These are phyloP conservation scores for Pseudogymnoascus sp. DNA, from an alignment of 2,329 filamentous ascomycete species.

Conservation along the genomic window DNA sequence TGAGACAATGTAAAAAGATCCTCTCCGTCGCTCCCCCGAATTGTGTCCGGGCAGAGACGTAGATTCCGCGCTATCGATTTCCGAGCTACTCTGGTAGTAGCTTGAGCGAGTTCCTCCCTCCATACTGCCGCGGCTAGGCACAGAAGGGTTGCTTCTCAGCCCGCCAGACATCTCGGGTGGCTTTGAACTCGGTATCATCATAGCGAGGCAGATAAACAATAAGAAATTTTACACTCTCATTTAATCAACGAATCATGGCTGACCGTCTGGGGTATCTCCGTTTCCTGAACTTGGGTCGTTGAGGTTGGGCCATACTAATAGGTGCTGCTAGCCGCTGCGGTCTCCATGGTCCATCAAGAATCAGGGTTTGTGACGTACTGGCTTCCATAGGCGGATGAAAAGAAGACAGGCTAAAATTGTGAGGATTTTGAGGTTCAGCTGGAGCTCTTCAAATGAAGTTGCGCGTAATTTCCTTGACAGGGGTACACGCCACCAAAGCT, in stretches of 20 bases:
- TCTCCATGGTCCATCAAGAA: neutral
- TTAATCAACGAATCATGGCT: neutral
- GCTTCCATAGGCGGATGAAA: neutral
- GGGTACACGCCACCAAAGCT: neutral
- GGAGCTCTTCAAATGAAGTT: neutral
- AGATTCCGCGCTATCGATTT: neutral
- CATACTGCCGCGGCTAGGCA: neutral
- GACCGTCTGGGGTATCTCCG: neutral
- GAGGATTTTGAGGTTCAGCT: neutral
- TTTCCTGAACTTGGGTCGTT: neutral
- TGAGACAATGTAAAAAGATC: neutral
- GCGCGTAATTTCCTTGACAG: neutral
- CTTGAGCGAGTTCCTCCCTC: neutral
- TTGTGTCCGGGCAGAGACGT: neutral
- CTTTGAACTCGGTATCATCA: neutral
- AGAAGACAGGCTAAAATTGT: neutral
- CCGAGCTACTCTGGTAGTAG: neutral
- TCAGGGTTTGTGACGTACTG: neutral
- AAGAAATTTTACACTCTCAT: neutral
- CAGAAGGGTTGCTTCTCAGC: neutral
- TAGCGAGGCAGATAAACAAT: neutral
- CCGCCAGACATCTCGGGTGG: neutral
- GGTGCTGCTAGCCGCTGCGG: neutral
- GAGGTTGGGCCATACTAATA: neutral
- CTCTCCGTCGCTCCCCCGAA: neutral